These are phyloP conservation scores for Kalanchoe fedtschenkoi DNA, from an alignment of 164 flowering plant genomes.

Conservation along the genomic window DNA sequence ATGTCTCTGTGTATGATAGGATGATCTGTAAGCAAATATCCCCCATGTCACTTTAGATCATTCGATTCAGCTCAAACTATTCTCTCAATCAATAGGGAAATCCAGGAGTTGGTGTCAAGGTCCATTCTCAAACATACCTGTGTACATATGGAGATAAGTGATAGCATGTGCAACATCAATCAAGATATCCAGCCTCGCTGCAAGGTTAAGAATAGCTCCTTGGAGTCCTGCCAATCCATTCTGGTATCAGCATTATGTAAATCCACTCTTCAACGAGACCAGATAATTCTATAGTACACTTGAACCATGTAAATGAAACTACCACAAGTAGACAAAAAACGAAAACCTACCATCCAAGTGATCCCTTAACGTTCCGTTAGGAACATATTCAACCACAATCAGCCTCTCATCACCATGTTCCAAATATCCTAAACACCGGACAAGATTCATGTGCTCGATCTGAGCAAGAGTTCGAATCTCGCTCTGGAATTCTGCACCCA, in stretches of 20 bases:
- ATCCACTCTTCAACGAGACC: too few relatives aligned
- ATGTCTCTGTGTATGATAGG: conserved; percentile 97
- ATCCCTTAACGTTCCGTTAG: conserved; percentile 89
- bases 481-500: conserved; percentile 60
- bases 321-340: background rate
- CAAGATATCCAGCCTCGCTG: conserved; percentile 71
- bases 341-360: conserved; percentile 77
- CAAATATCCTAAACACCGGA: conserved; percentile 59
- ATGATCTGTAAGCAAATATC: conserved; percentile 42
- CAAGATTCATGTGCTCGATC: conserved; percentile 82
- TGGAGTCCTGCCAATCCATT: conserved; percentile 32
- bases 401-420: conserved; percentile 72
- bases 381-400: conserved; percentile 77
- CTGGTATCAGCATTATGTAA: too few relatives aligned
- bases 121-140: conserved; percentile 30
- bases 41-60: background rate
- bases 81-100: background rate
- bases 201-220: conserved; percentile 62
- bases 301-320: too few relatives aligned
- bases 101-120: background rate
- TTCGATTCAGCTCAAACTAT: background rate
- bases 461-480: conserved; percentile 60
- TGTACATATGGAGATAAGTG: conserved; percentile 94
- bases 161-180: conserved; percentile 93
- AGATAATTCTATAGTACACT: too few relatives aligned